phyloP scores from a whole-genome alignment of 192 early-diverging fungal genomes.

The Gorgonomyces haynaldii region DNA sequence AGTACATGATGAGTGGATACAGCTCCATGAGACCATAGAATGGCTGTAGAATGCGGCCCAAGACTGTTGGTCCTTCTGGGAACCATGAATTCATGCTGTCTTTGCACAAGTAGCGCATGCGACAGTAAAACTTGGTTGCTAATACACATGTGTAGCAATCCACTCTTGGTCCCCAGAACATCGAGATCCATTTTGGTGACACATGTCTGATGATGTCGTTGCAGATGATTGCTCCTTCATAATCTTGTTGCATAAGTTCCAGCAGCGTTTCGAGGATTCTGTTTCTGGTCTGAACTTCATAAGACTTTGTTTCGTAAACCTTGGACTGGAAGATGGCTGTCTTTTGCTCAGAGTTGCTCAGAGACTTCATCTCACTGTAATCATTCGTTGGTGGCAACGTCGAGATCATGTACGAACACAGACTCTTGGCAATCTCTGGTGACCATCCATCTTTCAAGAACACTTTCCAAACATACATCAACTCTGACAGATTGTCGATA shows the following conservation, averaged over 20 bases:
- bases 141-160: no score
- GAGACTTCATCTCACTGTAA: not conserved
- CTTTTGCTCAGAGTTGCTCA: not conserved
- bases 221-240: slow-evolving; percentile 28
- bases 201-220: slow-evolving; percentile 43
- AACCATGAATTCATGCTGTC: no score
- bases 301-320: not conserved
- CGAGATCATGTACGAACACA: slow-evolving; percentile 54
- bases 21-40: no score
- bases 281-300: slow-evolving; percentile 17
- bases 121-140: no score
- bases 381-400: slow-evolving; percentile 35
- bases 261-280: slow-evolving; percentile 53
- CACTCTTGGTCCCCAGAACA: no score
- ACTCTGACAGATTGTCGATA: slow-evolving; percentile 13
- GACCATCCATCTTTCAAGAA: slow-evolving; percentile 44
- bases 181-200: slow-evolving; percentile 56
- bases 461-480: slow-evolving; percentile 53
- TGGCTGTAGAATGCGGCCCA: no score
- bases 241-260: slow-evolving; percentile 43
- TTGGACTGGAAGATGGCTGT: not conserved
- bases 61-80: no score
- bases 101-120: no score
- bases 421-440: slow-evolving; percentile 41
- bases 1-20: no score